phyloP scores from a whole-genome alignment of 768 basidiomycete species.

The Lactifluus piperatus region DNA sequence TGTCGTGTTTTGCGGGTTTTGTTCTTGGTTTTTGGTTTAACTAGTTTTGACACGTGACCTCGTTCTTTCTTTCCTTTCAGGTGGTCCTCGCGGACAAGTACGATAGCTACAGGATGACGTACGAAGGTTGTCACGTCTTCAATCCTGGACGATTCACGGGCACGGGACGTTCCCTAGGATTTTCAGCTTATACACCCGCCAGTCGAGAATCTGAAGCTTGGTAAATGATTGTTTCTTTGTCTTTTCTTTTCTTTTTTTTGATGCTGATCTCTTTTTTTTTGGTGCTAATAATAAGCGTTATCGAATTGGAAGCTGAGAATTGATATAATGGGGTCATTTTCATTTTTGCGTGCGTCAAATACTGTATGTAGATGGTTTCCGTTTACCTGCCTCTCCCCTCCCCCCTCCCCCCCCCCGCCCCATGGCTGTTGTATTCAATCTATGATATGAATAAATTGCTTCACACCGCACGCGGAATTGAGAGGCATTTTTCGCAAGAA shows the following conservation, averaged over 20 bases:
- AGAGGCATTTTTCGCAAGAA: not conserved
- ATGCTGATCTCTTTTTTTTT: not conserved
- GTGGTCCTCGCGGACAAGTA: slow-evolving; percentile 93
- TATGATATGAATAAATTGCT: not conserved
- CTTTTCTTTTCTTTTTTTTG: not conserved
- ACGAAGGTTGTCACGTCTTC: slow-evolving; percentile 97
- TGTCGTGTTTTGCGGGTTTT: no score
- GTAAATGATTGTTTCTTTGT: slow-evolving; percentile 30
- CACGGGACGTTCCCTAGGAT: slow-evolving; percentile 69
- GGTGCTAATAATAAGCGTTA: slow-evolving; percentile 9
- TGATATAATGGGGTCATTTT: not conserved
- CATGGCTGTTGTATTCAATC: not conserved
- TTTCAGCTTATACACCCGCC: slow-evolving; percentile 87
- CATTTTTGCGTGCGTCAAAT: not conserved
- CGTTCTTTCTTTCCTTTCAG: slow-evolving; percentile 31
- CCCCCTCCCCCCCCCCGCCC: no score
- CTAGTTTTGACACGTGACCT: no score
- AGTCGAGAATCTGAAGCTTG: slow-evolving; percentile 81
- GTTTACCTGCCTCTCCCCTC: no score
- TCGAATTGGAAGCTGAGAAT: slow-evolving; percentile 14
- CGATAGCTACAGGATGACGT: slow-evolving; percentile 91
- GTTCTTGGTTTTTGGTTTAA: no score
- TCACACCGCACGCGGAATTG: not conserved
- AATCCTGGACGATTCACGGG: slow-evolving; percentile 93
- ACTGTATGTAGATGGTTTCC: no score